These are phyloP conservation scores for Olyra latifolia DNA, from an alignment of 176 grass and related monocot genomes.

Conservation along the genomic window DNA sequence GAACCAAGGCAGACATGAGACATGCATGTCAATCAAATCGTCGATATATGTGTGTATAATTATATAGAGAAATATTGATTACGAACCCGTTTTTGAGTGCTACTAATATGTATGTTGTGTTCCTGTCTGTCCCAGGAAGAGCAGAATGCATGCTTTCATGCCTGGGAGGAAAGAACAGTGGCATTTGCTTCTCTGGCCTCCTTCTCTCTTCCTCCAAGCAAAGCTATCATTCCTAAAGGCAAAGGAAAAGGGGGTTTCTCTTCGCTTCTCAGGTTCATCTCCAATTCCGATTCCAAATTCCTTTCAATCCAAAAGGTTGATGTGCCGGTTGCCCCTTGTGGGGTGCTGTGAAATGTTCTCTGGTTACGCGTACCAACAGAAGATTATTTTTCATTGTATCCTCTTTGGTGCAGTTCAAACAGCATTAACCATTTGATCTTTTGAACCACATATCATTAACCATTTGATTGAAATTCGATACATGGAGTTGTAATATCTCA, in stretches of 20 bases:
- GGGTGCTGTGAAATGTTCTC: constrained; percentile 21
- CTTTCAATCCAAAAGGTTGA: constrained; percentile 24
- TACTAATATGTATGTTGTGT: not conserved
- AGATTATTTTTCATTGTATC: not conserved
- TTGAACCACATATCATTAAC: not conserved
- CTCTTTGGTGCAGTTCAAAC: not conserved
- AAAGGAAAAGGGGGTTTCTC: not conserved
- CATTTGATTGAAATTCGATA: not conserved
- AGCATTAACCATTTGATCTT: not conserved
- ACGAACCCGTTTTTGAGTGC: not conserved
- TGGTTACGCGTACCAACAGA: constrained; percentile 1
- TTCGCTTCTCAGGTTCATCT: not conserved
- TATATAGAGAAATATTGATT: not conserved
- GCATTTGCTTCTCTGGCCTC: not conserved
- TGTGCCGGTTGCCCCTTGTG: not conserved
- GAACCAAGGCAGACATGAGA: not conserved
- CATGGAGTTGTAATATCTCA: not conserved
- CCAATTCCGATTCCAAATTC: constrained; percentile 1
- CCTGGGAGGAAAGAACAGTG: constrained; percentile 1
- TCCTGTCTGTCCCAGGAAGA: not conserved
- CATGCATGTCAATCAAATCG: constrained; percentile 22
- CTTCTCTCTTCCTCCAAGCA: not conserved
- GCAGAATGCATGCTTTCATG: not conserved
- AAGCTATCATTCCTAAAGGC: not conserved
- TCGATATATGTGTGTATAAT: not conserved